phyloP scores from a whole-genome alignment of 2,329 filamentous ascomycete genomes.

The Pochonia chlamydosporia region DNA sequence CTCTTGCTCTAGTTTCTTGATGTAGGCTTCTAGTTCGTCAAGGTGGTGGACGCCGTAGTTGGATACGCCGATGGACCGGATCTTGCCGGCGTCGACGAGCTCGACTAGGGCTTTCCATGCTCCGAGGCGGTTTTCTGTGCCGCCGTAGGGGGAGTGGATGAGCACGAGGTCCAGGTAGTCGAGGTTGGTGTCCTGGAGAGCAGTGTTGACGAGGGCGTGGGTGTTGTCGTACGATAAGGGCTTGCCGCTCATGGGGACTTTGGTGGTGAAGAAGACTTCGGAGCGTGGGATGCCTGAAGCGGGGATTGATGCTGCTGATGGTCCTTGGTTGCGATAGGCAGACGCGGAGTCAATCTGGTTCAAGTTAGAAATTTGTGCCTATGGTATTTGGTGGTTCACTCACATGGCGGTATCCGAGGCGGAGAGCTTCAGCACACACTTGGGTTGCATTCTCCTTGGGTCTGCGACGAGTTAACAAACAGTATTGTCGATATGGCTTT shows the following conservation, averaged over 20 bases:
- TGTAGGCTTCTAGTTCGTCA: constrained; percentile 53
- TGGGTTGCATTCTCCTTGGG: constrained; percentile 24
- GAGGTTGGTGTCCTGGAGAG: constrained; percentile 55
- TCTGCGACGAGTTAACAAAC: constrained; percentile 13
- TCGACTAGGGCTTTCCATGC: constrained; percentile 61
- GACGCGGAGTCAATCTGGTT: constrained; percentile 47
- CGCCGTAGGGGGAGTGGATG: constrained; percentile 57
- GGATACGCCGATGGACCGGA: constrained; percentile 57
- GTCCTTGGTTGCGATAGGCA: constrained; percentile 45
- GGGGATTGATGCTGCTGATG: constrained; percentile 39
- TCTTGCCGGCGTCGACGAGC: constrained; percentile 53
- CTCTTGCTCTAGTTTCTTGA: constrained; percentile 54
- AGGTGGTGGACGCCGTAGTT: constrained; percentile 62
- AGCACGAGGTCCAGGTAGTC: constrained; percentile 64
- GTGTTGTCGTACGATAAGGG: constrained; percentile 55
- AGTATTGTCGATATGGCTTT: no score
- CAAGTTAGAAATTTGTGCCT: background rate
- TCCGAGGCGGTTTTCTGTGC: constrained; percentile 47
- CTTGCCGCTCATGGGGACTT: constrained; percentile 37
- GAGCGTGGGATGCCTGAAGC: constrained; percentile 36
- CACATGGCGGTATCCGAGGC: constrained; percentile 49
- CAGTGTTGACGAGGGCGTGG: constrained; percentile 57
- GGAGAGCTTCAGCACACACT: constrained; percentile 40
- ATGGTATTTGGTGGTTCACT: constrained; percentile 7
- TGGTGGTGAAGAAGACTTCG: constrained; percentile 51